Conservation (phyloP, 2,329 filamentous ascomycete species). For the Graphilbum sp. region DNA sequence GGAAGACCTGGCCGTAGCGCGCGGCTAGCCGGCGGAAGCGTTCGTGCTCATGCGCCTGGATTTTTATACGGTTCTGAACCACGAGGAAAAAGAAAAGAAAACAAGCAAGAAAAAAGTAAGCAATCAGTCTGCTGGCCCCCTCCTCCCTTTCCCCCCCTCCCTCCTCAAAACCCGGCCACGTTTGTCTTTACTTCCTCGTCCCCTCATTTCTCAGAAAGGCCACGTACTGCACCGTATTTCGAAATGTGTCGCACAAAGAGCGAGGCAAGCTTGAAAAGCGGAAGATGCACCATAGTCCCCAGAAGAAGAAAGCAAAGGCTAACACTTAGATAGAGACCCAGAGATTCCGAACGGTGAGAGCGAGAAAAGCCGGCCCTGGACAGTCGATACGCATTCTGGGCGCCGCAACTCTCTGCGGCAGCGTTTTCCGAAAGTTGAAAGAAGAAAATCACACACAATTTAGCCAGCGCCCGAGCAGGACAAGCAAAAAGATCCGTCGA, state of each 20-base stretch:
- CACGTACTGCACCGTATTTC: conserved; percentile 51
- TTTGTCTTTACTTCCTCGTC: conserved; percentile 36
- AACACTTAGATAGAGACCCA: too few species aligned
- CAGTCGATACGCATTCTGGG: too few species aligned
- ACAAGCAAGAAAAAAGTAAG: background rate
- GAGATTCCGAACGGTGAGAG: too few species aligned
- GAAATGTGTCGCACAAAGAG: conserved; percentile 50
- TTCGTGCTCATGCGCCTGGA: conserved; percentile 47
- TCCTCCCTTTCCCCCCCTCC: background rate
- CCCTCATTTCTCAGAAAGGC: background rate
- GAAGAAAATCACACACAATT: too few species aligned
- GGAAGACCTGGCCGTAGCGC: conserved; percentile 44
- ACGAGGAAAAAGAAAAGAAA: too few species aligned
- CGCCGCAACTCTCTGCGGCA: too few species aligned
- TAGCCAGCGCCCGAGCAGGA: too few species aligned
- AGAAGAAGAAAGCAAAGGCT: too few species aligned
- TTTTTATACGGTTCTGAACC: conserved; percentile 52
- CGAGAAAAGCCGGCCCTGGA: too few species aligned
- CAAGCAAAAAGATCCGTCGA: too few species aligned
- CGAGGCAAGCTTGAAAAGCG: conserved; percentile 49
- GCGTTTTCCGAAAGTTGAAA: too few species aligned
- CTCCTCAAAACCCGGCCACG: conserved; percentile 31
- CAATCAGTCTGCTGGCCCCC: background rate
- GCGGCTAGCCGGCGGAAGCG: conserved; percentile 44
- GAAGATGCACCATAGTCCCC: conserved; percentile 41